A percentile compares a stretch with the other conserved stretches of the same genome.
Evolutionary conservation across 306 rosid species (phyloP).

Genomic region (Pyrus communis): DNA sequence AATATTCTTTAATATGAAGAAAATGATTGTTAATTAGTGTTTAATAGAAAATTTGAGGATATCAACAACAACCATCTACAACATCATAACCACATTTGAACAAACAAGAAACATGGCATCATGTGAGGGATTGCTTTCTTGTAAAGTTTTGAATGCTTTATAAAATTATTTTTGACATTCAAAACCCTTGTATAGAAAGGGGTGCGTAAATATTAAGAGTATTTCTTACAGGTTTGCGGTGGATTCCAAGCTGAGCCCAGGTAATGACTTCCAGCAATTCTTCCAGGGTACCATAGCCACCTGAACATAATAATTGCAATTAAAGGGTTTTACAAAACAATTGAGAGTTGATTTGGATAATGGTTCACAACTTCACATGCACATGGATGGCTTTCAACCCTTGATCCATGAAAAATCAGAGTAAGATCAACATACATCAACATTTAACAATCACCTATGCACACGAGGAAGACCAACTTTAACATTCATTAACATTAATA

Average conservation of each 20-base stretch:
- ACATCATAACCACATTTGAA: conserved; percentile 17
- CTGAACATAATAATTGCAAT: conserved; percentile 18
- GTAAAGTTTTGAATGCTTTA: conserved; percentile 1
- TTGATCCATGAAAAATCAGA: background rate
- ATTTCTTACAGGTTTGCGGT: conserved; percentile 77
- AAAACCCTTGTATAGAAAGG: background rate
- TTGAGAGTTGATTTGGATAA: background rate
- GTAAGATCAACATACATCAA: background rate
- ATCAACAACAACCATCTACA: conserved; percentile 8
- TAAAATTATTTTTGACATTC: background rate
- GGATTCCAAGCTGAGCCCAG: conserved; percentile 99
- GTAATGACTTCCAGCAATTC: conserved; percentile 97
- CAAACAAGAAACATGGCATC: conserved; percentile 15
- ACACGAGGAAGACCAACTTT: background rate
- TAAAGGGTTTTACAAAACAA: background rate
- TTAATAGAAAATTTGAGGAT: conserved; percentile 23
- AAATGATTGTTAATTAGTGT: background rate
- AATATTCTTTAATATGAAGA: background rate
- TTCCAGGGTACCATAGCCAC: conserved; percentile 97
- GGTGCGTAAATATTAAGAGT: background rate
- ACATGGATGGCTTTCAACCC: background rate
- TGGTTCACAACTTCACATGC: background rate
- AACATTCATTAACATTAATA: background rate
- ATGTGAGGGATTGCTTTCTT: conserved; percentile 9
- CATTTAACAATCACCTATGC: background rate